Percentiles rank a stretch among this genome's conserved stretches.
These are phyloP conservation scores for Suhomyces kilbournensis DNA, from an alignment of 805 yeast genomes.

Conservation along the genomic window DNA sequence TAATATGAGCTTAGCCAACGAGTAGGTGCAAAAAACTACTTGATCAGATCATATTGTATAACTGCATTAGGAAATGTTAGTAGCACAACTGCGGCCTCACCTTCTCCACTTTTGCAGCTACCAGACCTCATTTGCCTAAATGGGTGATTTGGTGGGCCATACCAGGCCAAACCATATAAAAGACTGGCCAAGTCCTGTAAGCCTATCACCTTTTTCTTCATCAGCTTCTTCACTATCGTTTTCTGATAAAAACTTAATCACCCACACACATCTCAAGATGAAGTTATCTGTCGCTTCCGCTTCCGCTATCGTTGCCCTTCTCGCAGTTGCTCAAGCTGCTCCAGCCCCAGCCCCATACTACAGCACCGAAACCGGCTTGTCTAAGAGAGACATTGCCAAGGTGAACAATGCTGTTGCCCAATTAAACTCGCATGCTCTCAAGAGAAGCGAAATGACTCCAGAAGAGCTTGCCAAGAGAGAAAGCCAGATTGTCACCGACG, in stretches of 20 bases:
- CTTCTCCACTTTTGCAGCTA: not conserved
- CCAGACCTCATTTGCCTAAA: not conserved
- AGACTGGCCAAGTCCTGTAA: not conserved
- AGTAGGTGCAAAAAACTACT: conserved; percentile 3
- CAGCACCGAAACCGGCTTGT: conserved; percentile 16
- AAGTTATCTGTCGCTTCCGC: conserved; percentile 11
- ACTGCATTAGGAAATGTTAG: conserved; percentile 3
- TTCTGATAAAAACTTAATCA: not conserved
- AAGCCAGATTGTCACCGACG: conserved; percentile 38
- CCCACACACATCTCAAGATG: conserved; percentile 5
- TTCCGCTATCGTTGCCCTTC: conserved; percentile 6
- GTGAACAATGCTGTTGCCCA: conserved; percentile 26
- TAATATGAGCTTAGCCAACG: not conserved
- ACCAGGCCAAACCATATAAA: not conserved
- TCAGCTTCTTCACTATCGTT: conserved; percentile 2
- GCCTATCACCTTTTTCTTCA: not conserved
- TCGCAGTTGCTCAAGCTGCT: conserved; percentile 21
- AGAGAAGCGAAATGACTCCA: conserved; percentile 22
- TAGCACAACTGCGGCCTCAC: not conserved
- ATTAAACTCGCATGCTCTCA: conserved; percentile 26
- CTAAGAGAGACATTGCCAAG: conserved; percentile 17
- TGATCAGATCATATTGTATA: not conserved
- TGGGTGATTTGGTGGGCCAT: not conserved
- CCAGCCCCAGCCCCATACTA: conserved; percentile 14
- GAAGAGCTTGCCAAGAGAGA: conserved; percentile 36